A percentile compares a stretch with the other conserved stretches of the same genome.
Evolutionary conservation across 2,329 filamentous ascomycete genomes (phyloP).

Genomic region (Trichoderma polysporum): DNA sequence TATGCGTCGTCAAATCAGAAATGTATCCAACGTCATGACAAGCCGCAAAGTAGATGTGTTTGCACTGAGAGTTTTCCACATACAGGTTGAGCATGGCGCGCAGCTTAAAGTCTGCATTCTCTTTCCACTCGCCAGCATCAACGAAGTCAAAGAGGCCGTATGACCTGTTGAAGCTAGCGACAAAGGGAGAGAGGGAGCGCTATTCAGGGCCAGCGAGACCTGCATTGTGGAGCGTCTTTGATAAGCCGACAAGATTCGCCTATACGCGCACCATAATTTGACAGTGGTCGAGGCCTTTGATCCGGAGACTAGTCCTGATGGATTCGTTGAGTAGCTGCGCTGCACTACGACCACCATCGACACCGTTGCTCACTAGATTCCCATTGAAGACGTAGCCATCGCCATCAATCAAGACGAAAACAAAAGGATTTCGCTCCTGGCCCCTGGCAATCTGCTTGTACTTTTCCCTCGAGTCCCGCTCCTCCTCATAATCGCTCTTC

Average conservation of each 20-base stretch:
- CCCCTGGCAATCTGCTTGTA: slow-evolving; percentile 54
- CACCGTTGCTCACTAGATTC: slow-evolving; percentile 45
- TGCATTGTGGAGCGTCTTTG: slow-evolving; percentile 45
- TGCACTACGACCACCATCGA: slow-evolving; percentile 56
- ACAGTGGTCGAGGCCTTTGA: slow-evolving; percentile 49
- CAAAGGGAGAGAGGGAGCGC: slow-evolving; percentile 55
- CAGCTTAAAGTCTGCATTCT: slow-evolving; percentile 60
- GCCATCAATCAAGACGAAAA: slow-evolving; percentile 61
- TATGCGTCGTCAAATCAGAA: slow-evolving; percentile 54
- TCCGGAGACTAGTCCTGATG: slow-evolving; percentile 48
- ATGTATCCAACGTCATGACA: slow-evolving; percentile 57
- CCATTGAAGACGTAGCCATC: slow-evolving; percentile 58
- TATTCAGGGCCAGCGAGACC: slow-evolving; percentile 54
- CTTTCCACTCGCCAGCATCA: slow-evolving; percentile 60
- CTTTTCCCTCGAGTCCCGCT: slow-evolving; percentile 51
- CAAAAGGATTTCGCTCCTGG: slow-evolving; percentile 56
- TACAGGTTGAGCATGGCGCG: slow-evolving; percentile 51
- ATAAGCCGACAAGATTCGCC: slow-evolving; percentile 54
- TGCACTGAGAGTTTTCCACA: slow-evolving; percentile 59
- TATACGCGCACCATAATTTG: slow-evolving; percentile 57
- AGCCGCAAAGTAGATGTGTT: slow-evolving; percentile 62
- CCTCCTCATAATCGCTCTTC: slow-evolving; percentile 58
- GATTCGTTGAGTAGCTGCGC: slow-evolving; percentile 53
- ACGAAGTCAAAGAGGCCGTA: slow-evolving; percentile 61
- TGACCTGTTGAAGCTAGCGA: slow-evolving; percentile 56